These are phyloP conservation scores for Flaveria brownii DNA, from an alignment of 129 eudicot species.

Conservation along the genomic window DNA sequence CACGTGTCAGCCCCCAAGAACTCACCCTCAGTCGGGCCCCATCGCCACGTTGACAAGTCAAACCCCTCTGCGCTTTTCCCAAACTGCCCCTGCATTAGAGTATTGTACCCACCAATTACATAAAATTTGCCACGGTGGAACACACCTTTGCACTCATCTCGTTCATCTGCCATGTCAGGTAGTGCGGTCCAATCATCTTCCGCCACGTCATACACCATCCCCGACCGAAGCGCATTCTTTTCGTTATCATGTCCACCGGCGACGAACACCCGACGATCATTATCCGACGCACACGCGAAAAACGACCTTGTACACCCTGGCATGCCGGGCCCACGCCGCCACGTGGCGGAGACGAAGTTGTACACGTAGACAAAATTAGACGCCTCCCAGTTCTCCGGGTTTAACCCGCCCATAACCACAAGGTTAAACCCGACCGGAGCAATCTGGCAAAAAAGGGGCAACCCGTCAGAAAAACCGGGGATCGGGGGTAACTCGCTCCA, in stretches of 20 bases:
- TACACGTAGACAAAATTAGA: slow-evolving; percentile 53
- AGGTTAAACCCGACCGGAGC: slow-evolving; percentile 64
- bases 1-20: slow-evolving; percentile 47
- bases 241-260: slow-evolving; percentile 88
- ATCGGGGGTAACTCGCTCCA: slow-evolving; percentile 60
- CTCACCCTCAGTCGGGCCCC: slow-evolving; percentile 45
- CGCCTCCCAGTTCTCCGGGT: slow-evolving; percentile 66
- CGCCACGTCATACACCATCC: slow-evolving; percentile 62
- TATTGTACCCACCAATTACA: slow-evolving; percentile 80
- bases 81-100: slow-evolving; percentile 69
- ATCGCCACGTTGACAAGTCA: slow-evolving; percentile 46
- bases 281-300: slow-evolving; percentile 77
- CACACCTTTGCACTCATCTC: slow-evolving; percentile 71
- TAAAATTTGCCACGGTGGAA: slow-evolving; percentile 70
- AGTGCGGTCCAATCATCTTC: slow-evolving; percentile 49
- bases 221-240: slow-evolving; percentile 74
- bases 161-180: slow-evolving; percentile 70
- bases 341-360: slow-evolving; percentile 59
- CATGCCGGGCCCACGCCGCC: slow-evolving; percentile 76
- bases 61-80: slow-evolving; percentile 59
- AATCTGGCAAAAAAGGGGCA: slow-evolving; percentile 76
- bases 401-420: slow-evolving; percentile 89
- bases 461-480: slow-evolving; percentile 53
- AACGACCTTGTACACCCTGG: slow-evolving; percentile 69
- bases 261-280: slow-evolving; percentile 55